Conservation (phyloP, 2,329 filamentous ascomycete genomes). For the Periglandula ipomoeae region DNA sequence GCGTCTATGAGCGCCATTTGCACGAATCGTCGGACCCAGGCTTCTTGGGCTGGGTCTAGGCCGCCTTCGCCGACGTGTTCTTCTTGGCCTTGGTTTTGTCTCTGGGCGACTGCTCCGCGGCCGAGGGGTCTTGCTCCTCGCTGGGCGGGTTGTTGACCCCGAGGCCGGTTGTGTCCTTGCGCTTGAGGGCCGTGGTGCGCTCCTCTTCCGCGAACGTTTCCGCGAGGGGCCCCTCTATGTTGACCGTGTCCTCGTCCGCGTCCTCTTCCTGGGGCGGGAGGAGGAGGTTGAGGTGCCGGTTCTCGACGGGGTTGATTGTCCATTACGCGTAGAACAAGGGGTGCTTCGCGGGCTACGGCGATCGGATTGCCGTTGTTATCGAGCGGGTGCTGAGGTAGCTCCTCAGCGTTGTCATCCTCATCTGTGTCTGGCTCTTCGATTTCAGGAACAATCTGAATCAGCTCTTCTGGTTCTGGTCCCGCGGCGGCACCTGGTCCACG, state of each 20-base stretch:
- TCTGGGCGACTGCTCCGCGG: conserved; percentile 1
- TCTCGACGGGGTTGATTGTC: conserved; percentile 25
- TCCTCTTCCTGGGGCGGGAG: neutral
- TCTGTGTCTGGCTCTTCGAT: conserved; percentile 13
- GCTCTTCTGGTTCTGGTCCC: neutral
- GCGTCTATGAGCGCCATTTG: conserved; percentile 43
- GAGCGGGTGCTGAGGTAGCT: conserved; percentile 16
- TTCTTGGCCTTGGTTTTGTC: conserved; percentile 5
- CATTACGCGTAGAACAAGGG: conserved; percentile 46
- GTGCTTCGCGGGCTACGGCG: conserved; percentile 45
- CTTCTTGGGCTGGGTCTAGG: conserved; percentile 37
- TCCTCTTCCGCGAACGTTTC: neutral
- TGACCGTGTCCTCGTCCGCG: neutral
- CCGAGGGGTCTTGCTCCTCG: conserved; percentile 1
- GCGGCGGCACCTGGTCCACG: conserved; percentile 6
- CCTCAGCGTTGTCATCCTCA: conserved; percentile 17
- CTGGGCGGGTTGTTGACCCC: neutral
- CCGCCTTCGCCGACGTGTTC: conserved; percentile 15
- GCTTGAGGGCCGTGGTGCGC: neutral
- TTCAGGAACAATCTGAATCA: neutral
- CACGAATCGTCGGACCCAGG: conserved; percentile 47
- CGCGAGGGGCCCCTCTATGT: neutral
- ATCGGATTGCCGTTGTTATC: conserved; percentile 24
- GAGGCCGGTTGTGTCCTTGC: conserved; percentile 1
- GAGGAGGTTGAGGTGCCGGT: conserved; percentile 2